Evolutionary conservation across 2,329 filamentous ascomycete genomes (phyloP).

Genomic region (Colletotrichum destructivum): DNA sequence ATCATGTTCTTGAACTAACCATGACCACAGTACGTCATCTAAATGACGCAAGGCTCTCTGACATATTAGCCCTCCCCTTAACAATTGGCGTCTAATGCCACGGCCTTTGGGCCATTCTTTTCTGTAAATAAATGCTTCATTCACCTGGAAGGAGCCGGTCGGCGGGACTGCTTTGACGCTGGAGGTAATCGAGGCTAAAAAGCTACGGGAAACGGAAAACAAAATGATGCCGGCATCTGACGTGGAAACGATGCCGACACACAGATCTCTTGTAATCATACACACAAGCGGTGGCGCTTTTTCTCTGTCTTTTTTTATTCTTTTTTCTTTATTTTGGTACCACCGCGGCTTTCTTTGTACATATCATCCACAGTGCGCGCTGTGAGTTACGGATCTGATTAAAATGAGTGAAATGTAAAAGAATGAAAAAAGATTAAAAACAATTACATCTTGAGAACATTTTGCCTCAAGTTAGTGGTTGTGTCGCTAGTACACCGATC

Average conservation of each 20-base stretch:
- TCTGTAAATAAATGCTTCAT: conserved; percentile 19
- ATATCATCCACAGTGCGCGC: background rate
- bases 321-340: background rate
- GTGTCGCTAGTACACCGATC: no score
- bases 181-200: background rate
- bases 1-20: background rate
- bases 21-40: conserved; percentile 58
- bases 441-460: no score
- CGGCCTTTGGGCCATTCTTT: conserved; percentile 1
- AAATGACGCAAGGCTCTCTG: conserved; percentile 37
- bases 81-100: conserved; percentile 1
- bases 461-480: background rate
- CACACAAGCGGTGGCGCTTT: background rate
- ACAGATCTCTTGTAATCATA: conserved; percentile 16
- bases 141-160: conserved; percentile 13
- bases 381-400: background rate
- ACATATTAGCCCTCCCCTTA: background rate
- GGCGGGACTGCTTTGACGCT: conserved; percentile 1
- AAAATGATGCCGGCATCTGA: background rate
- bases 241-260: background rate
- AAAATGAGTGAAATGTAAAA: background rate
- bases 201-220: background rate
- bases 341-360: conserved; percentile 16
- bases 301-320: no score
- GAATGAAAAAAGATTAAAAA: background rate